Evolutionary conservation across 176 grass and related monocot genomes (phyloP), one percentile per base, ranked within the genome.

Genomic region (Carex cristatella): DNA sequence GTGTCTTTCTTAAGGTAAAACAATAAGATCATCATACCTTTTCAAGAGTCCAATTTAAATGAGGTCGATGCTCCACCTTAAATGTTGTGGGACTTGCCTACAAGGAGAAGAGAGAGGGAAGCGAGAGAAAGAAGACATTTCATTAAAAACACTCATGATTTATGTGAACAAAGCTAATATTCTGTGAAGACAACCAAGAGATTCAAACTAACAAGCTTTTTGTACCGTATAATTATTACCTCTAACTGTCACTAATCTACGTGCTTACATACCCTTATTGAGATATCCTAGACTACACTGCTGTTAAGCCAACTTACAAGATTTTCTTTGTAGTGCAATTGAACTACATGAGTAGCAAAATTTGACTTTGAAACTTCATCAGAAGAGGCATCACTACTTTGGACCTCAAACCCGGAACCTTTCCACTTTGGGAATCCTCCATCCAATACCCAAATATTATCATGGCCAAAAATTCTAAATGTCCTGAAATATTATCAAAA

Each of bases 371-470:
- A 74, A 91, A 88, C 31, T 87, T 71, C 56, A 86, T 91, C 84
- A 55, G 56, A 81, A 84, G 87, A 81, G 66, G 32, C n/a, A 31
- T 62, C 63, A 40, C 51, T 72, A 49, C 83, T 86, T 85, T 83
- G 86, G 32, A 95, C 46, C 70, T 89, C 81, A 51, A 94, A 97
- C 68, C 90, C 94, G 84, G 93, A 89, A 89, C 61, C 81, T 72
- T 10, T 81, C 96, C 96, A 99, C 35, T 86, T 88, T 85, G 96
- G 96, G 83, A 99, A 94, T 82, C 90, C 96, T 87, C 93, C 93
- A 80, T 99, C 91, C 88, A 99, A 81, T 32, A 95, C 91, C 93
- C 93, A 95, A 81, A 99, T 89, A 54, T 95, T 80, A 67, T 87
- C 85, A 69, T 99, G 93, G 54, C 96, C 96, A 87, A 95, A 95